phyloP scores from a whole-genome alignment of 352 stramenopile species.

The Phytophthora pinifolia region DNA sequence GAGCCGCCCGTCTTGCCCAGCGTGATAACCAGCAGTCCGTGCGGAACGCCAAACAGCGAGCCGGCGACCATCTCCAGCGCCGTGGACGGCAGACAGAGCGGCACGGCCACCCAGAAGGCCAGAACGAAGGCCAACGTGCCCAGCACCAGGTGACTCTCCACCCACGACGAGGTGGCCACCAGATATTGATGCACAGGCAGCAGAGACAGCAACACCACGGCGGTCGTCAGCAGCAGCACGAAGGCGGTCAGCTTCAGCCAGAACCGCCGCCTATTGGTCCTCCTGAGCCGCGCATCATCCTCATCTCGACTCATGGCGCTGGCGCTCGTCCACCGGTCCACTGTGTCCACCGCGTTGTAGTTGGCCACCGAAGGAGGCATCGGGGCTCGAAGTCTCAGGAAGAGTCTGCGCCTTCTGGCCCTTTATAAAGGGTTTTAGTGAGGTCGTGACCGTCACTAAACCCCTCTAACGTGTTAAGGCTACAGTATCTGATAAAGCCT shows the following conservation, averaged over 20 bases:
- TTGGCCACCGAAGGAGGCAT: slow-evolving; percentile 26
- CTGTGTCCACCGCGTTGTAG: slow-evolving; percentile 21
- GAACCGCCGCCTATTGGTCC: slow-evolving; percentile 8
- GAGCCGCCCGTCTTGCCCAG: slow-evolving; percentile 74
- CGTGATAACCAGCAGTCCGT: slow-evolving; percentile 55
- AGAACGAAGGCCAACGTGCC: slow-evolving; percentile 52
- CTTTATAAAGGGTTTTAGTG: no score
- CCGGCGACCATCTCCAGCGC: slow-evolving; percentile 65
- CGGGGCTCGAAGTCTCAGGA: no score
- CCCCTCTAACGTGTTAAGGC: not conserved
- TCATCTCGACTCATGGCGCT: slow-evolving; percentile 4
- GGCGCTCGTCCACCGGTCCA: slow-evolving; percentile 14
- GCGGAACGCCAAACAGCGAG: slow-evolving; percentile 60
- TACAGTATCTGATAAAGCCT: not conserved
- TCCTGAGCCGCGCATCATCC: not conserved
- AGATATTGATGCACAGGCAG: slow-evolving; percentile 56
- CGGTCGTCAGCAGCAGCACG: slow-evolving; percentile 8
- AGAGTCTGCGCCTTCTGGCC: no score
- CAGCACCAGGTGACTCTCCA: slow-evolving; percentile 46
- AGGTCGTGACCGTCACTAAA: no score
- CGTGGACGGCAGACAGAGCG: slow-evolving; percentile 68
- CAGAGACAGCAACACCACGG: slow-evolving; percentile 31
- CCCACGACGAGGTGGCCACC: slow-evolving; percentile 43
- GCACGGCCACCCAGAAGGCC: slow-evolving; percentile 66
- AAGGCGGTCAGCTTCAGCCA: slow-evolving; percentile 31